phyloP scores from a whole-genome alignment of 2,329 filamentous ascomycete genomes.

The Venturia effusa region DNA sequence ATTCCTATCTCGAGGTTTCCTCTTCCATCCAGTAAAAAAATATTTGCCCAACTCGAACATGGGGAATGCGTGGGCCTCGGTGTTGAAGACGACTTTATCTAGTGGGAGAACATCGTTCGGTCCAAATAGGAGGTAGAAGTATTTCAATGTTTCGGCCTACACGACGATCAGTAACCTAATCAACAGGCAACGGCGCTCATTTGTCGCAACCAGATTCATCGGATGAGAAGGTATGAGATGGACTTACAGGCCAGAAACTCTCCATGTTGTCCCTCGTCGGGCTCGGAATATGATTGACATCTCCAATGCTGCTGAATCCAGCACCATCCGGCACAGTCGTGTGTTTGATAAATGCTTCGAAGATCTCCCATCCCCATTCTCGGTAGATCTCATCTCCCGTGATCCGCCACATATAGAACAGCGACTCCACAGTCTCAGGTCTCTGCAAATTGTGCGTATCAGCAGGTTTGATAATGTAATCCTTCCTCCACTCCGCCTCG shows the following conservation, averaged over 20 bases:
- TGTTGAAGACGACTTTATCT: conserved; percentile 85
- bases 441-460: conserved; percentile 90
- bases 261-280: conserved; percentile 83
- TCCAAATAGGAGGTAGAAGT: conserved; percentile 91
- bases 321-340: conserved; percentile 67
- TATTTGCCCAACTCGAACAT: conserved; percentile 67
- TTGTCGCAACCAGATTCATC: not conserved
- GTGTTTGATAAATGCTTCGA: conserved; percentile 78
- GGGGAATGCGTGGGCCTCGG: conserved; percentile 85
- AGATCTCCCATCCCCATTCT: conserved; percentile 98
- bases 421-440: conserved; percentile 89
- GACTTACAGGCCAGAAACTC: conserved; percentile 86
- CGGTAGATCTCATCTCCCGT: conserved; percentile 82
- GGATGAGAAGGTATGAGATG: not conserved
- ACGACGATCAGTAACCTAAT: conserved; percentile 9
- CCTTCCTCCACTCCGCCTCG: conserved; percentile 59
- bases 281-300: conserved; percentile 64
- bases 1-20: conserved; percentile 8
- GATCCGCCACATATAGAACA: conserved; percentile 99
- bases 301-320: conserved; percentile 71
- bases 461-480: conserved; percentile 69
- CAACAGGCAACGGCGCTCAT: not conserved
- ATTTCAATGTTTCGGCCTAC: conserved; percentile 94
- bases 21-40: conserved; percentile 13
- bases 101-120: conserved; percentile 72